These are phyloP conservation scores for Rhododendron williamsianum DNA, from an alignment of 148 eudicot genomes.

Conservation along the genomic window DNA sequence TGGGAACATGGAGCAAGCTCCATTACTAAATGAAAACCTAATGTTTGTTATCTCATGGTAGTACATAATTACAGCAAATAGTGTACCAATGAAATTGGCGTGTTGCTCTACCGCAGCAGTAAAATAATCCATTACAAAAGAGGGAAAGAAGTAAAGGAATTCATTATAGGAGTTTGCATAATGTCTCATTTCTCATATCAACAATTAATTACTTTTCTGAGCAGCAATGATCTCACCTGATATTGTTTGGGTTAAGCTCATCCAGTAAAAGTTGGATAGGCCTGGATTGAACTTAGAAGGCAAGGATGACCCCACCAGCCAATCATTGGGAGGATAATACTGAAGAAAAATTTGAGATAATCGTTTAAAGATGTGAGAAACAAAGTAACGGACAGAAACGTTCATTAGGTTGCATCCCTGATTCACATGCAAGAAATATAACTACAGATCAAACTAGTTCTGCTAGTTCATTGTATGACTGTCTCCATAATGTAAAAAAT, in stretches of 20 bases:
- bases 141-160: neutral
- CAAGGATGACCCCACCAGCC: conserved; percentile 85
- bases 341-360: conserved; percentile 25
- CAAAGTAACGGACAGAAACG: neutral
- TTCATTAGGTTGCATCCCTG: neutral
- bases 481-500: neutral
- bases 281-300: conserved; percentile 68
- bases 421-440: neutral
- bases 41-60: neutral
- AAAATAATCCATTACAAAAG: neutral
- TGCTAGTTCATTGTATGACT: neutral
- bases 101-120: neutral
- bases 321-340: conserved; percentile 80
- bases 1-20: neutral
- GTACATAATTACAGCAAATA: neutral
- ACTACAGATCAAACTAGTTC: neutral
- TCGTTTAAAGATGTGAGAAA: neutral
- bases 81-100: neutral
- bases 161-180: neutral
- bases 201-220: neutral
- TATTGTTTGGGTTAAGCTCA: conserved; percentile 65
- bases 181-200: neutral
- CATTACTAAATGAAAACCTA: neutral
- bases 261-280: conserved; percentile 50
- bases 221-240: conserved; percentile 42